Conservation (phyloP, 345 rosid genomes). For the Hirschfeldia incana region DNA sequence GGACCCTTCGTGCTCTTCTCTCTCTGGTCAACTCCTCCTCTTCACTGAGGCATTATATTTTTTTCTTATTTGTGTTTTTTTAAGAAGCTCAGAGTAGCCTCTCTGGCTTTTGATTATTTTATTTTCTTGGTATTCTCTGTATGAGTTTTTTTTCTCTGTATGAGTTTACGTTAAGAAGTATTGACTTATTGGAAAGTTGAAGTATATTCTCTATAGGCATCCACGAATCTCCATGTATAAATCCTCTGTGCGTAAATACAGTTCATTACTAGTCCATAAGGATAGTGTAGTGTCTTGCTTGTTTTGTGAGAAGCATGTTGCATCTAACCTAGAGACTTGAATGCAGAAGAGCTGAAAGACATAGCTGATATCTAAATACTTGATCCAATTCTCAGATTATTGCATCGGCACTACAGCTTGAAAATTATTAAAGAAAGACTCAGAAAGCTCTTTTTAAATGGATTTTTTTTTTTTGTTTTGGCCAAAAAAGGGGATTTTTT, state of each 20-base stretch:
- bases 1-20: constrained; percentile 6
- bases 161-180: neutral
- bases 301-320: neutral
- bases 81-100: neutral
- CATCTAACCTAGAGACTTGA: neutral
- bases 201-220: neutral
- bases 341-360: neutral
- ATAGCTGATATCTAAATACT: neutral
- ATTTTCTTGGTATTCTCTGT: neutral
- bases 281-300: neutral
- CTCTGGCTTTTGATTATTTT: neutral
- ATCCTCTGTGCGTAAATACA: neutral
- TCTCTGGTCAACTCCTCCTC: neutral
- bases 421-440: neutral
- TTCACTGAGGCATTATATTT: neutral
- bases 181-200: neutral
- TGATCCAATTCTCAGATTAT: neutral
- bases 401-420: neutral
- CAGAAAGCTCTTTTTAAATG: neutral
- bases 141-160: neutral
- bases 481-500: no score
- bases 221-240: neutral
- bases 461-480: no score
- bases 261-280: neutral
- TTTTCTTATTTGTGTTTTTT: neutral